A percentile compares a stretch with the other conserved stretches of the same genome.
These are phyloP conservation scores for Cladosporium sp. DNA, from an alignment of 2,329 filamentous ascomycete species.

Conservation along the genomic window DNA sequence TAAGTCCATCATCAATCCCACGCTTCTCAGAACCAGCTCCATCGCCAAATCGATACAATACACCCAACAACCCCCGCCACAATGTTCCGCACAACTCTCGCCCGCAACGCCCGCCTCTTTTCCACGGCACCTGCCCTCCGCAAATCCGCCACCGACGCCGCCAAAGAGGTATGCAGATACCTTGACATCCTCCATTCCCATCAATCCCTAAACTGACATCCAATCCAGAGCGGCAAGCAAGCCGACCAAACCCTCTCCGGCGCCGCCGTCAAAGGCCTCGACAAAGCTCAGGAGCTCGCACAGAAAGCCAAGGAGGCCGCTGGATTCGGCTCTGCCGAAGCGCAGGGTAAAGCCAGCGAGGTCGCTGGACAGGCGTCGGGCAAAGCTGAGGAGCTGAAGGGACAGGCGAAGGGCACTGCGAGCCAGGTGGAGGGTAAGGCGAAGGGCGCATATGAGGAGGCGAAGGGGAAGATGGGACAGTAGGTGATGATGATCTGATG, in stretches of 20 bases:
- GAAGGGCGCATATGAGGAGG: slow-evolving; percentile 40
- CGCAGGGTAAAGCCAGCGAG: slow-evolving; percentile 37
- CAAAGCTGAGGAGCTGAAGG: slow-evolving; percentile 34
- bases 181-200: not conserved
- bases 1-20: not conserved
- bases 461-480: slow-evolving; percentile 33
- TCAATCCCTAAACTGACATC: not conserved
- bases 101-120: slow-evolving; percentile 45
- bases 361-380: slow-evolving; percentile 32
- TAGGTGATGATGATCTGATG: not conserved
- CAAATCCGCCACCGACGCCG: slow-evolving; percentile 49
- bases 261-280: slow-evolving; percentile 54
- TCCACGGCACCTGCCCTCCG: slow-evolving; percentile 45
- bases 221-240: slow-evolving; percentile 42
- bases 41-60: not conserved
- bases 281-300: slow-evolving; percentile 54
- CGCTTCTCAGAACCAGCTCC: not conserved
- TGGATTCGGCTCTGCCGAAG: slow-evolving; percentile 27
- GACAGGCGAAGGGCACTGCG: slow-evolving; percentile 39
- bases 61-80: slow-evolving; percentile 17
- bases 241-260: slow-evolving; percentile 52
- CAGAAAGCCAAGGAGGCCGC: slow-evolving; percentile 38
- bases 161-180: slow-evolving; percentile 41
- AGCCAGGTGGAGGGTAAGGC: slow-evolving; percentile 37
- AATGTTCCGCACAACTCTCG: slow-evolving; percentile 42